Evolutionary conservation across 192 early-diverging fungal species (phyloP), one percentile per base, ranked within the genome.

Genomic region (Funneliformis mosseae): DNA sequence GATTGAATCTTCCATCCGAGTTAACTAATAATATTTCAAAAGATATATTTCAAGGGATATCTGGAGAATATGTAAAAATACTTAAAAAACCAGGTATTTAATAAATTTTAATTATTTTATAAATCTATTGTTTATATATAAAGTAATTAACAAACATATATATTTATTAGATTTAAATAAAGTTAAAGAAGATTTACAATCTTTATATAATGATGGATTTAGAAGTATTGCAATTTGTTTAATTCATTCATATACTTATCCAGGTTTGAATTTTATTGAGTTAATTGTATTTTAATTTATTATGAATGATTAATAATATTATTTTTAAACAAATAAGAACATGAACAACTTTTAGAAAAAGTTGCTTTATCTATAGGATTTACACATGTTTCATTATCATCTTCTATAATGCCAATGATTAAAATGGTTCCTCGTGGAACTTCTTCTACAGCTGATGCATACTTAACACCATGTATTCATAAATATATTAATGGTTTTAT

Each of bases 351-450:
- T 27, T 76, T 97, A 25, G 95, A 89, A 4, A 62, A 87, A 46
- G 76, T 97, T 7, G 94, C 94, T 6, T 75, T 87, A 21, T 67
- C 86, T 23, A 83, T 97, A 61, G 96, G 96, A 14, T 99, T 98
- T 82, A 88, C 90, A 0, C 92, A 99, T 74, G 88, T 99, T 41
- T 95, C 96, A 23, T 83, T 94, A 18, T 96, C 95, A 10, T 93
- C 93, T 9, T 80, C 83, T 18, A 89, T 95, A 45, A 94, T 94
- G 88, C 96, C 97, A 21, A 97, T 95, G 94, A 92, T 98, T 84
- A 97, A 98, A 83, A 93, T 96, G 63, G 96, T 99, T 8, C 94
- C 97, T 9, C 93, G 98, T 28, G 95, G 95, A 23, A 95, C 93
- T 23, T 96, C 95, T 23, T 91, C 97, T 2, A 93, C 92, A 1